Evolutionary conservation across 208 protist genomes (phyloP), one percentile per base, ranked within the genome.

Genomic region (Kentomonas sorsogonicus): DNA sequence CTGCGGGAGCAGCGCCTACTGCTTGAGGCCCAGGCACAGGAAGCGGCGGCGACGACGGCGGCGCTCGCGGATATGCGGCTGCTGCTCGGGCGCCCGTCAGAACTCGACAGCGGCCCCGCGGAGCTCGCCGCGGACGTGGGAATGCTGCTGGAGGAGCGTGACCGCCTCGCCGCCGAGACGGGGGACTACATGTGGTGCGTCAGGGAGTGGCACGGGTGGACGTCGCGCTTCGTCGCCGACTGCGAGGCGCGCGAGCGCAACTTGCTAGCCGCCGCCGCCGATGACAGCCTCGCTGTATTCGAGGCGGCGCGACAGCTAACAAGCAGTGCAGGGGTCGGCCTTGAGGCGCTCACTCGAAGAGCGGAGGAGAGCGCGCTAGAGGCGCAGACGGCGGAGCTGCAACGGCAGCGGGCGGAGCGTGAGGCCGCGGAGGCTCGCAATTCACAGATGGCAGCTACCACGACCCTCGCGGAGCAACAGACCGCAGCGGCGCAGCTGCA

Each of bases 1-100:
- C 18, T 91, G 29, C 43, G 60, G 4, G 84, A 87, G 40, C 82
- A 88, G 58, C 59, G 72, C 7, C 44, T 50, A 5, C 63, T 86
- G 16, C 66, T 82, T 34, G 79, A 69, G 34, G 71, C 77, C 0
- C 79, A 86, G 29, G 69, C 78, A 18, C 30, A 23, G 26, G 77
- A 86, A 41, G 55, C 30, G 18, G 50, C 44, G 9, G 51, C 53
- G 23, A 60, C 79, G 64, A 59, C 72, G 9, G 64, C 64, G 4
- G 72, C 65, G 56, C 46, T 85, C 15, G 50, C 47, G 3, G 55
- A 71, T 20, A 54, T 74, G 16, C 69, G 77, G 5, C 57, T 53
- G n/a, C 15, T 74, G 15, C 60, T 87, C 27, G 50, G 63, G 11
- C 68, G 75, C 50, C 60, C 71, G 4, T 83, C 83, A 3, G 74